A percentile compares a stretch with the other conserved stretches of the same genome.
phyloP scores from a whole-genome alignment of 2,329 filamentous ascomycete species.

The Botryotinia globosa region DNA sequence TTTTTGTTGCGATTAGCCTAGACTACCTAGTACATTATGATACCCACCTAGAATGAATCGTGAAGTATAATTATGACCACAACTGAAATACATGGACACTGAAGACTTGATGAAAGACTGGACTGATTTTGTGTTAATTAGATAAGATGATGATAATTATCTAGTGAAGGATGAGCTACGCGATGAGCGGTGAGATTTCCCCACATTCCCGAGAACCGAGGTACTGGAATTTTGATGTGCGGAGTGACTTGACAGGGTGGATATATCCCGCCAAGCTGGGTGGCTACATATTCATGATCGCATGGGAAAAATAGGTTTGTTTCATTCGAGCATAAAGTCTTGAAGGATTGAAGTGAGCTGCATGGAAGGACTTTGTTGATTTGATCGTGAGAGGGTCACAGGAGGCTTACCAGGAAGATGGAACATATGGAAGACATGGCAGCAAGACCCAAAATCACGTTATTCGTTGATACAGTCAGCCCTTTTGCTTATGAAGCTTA shows the following conservation, averaged over 20 bases:
- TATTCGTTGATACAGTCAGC: conserved; percentile 52
- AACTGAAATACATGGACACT: neutral
- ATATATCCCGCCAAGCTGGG: neutral
- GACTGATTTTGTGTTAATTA: neutral
- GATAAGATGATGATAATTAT: neutral
- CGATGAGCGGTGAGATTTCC: neutral
- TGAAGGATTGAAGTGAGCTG: too few relatives aligned
- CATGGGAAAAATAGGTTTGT: neutral
- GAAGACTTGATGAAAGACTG: neutral
- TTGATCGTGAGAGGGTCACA: neutral
- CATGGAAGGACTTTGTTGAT: neutral
- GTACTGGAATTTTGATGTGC: neutral
- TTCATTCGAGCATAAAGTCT: neutral
- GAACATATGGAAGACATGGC: neutral
- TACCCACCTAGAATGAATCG: conserved; percentile 27
- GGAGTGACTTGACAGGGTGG: neutral
- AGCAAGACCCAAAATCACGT: neutral
- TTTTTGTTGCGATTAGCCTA: conserved; percentile 3
- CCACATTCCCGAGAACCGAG: neutral
- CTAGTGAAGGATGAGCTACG: neutral
- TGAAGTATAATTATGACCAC: conserved; percentile 13
- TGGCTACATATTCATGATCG: neutral
- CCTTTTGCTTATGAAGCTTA: conserved; percentile 61
- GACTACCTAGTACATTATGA: conserved; percentile 25
- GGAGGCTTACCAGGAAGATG: neutral